Base-by-base conservation (phyloP, 768 basidiomycete species). In the Pisolithus sp. region DNA sequence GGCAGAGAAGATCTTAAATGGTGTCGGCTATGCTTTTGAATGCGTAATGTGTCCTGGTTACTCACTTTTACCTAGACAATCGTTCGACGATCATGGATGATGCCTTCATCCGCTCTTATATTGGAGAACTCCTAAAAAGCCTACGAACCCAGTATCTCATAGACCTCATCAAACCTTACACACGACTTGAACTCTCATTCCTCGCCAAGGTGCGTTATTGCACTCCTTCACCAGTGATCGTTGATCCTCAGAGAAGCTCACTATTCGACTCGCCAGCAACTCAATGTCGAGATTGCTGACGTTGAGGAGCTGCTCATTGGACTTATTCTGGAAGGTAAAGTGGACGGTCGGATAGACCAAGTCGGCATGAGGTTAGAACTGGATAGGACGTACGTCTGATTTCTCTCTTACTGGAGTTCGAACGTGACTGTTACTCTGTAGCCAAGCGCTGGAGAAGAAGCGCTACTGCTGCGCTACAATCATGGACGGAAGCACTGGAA, bases 101-200 rank as follows among this genome's bases (percentile, higher is more conserved):
- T 64, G 66, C 80, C 0, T 99, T 99, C 74, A 98, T 99, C 64
- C 81, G 86, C 28, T 77, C 79, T n/a, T 95, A 97, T 71, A 97
- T 98, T 48, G 94, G 93, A 56, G 96, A 98, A 68, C 83, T 99
- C 18, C 77, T 99, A 53, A 87, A 89, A 48, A 94, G 92, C 64
- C 72, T 99, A 52, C 80, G 96, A 7, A 98, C 96, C 0, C 93
- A 95, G 62, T 99, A 97, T 65, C 81, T 99, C 59, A 93, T 98
- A 59, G 96, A 98, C 64, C 82, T 97, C 54, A 96, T 98, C 75
- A 95, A 94, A 67, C 94, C 96, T 7, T 99, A 99, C 72, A 94
- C 91, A 1, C 79, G 95, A 30, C 78, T 99, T 28, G 95, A 98
- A 67, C 77, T 98, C 39, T 80, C 86, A 18, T 96, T 94, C 77